Base-by-base conservation (phyloP, 768 basidiomycete genomes). In the Leccinum longicurvipes region DNA sequence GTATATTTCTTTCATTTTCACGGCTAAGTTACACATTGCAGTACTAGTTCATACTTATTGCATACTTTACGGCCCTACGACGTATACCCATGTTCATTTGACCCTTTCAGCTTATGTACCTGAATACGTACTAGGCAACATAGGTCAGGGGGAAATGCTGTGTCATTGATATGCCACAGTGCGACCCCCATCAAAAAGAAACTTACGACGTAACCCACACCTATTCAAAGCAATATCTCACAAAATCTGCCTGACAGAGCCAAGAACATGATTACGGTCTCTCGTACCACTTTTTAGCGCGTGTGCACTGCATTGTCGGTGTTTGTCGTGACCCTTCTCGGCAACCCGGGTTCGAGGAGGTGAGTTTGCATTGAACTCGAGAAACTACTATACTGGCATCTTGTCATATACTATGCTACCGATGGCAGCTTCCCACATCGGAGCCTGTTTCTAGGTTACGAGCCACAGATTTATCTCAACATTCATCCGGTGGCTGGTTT, bases 391-490 rank as follows among this genome's bases (percentile, higher is more conserved):
- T 32, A 29, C 34, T 17, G 24, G 17, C 47, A 49, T 32, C 21
- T 7, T 31, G 47, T 14, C 27, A n/a, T 4, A 19, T 21, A n/a
- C 28, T 12, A n/a, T 21, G 48, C 31, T 49, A 14, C 47, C 29
- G 31, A 47, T 47, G 27, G 29, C 24, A 9, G 32, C 21, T 63
- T 63, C 62, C 52, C 55, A 57, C 50, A 39, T 54, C 24, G 8
- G 31, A 50, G 51, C 45, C 12, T 21, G 59, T 64, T 56, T 48
- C 62, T 48, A 58, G 51, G 56, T 56, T 54, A 61, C 57, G 42
- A 36, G 25, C 39, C 12, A 27, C 50, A 46, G 25, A 56, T 56
- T 44, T 60, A 27, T 53, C 47, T 8, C 48, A 34, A 23, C 29
- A 46, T 52, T 29, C 48, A 10, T 12, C n/a, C 4, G 29, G 31